Conservation (phyloP, 208 protist species). For the Leishmania guyanensis region DNA sequence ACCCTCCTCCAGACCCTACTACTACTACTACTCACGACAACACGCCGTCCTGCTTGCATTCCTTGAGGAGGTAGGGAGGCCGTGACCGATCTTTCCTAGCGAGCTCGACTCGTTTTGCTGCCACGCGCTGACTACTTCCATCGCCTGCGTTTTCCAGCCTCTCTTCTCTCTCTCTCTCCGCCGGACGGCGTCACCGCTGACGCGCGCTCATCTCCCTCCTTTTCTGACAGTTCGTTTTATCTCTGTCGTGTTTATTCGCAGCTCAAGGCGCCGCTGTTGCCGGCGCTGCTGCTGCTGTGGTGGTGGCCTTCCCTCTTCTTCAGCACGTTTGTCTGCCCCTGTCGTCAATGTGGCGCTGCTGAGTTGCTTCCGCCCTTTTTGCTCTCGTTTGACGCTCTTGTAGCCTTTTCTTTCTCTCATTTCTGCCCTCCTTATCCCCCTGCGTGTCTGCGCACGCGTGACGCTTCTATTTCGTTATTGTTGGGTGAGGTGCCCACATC, state of each 20-base stretch:
- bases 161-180: background rate
- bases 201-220: background rate
- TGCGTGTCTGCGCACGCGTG: background rate
- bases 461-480: no score
- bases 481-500: no score
- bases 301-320: background rate
- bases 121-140: background rate
- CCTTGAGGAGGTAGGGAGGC: background rate
- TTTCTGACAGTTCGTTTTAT: no score
- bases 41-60: background rate
- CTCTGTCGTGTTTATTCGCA: background rate
- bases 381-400: no score
- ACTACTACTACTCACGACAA: background rate
- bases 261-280: background rate
- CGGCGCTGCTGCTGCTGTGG: background rate
- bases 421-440: background rate
- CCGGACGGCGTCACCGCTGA: background rate
- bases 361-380: background rate
- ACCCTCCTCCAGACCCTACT: no score
- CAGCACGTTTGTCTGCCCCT: background rate
- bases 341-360: background rate
- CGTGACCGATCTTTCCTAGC: background rate
- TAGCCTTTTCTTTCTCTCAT: background rate
- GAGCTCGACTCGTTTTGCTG: background rate
- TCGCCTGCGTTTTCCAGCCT: background rate